Evolutionary conservation across 73 alveolate genomes (phyloP).

Genomic region (Tetrahymena elliotti): DNA sequence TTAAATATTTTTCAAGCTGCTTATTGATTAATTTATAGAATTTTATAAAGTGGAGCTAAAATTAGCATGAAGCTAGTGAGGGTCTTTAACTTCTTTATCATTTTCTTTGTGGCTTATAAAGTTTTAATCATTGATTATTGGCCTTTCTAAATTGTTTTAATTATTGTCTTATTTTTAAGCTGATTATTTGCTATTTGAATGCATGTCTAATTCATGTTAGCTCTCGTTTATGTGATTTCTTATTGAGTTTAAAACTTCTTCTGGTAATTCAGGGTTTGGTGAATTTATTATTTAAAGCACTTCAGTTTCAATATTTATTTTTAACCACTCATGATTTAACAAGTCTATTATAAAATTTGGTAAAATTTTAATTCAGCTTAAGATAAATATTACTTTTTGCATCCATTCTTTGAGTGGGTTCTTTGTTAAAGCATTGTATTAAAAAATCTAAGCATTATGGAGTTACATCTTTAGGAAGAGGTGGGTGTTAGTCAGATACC

Average conservation of each 20-base stretch:
- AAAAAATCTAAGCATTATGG: conserved; percentile 82
- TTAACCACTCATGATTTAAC: background rate
- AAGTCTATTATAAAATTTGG: conserved; percentile 2
- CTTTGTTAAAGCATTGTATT: conserved; percentile 80
- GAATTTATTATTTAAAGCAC: conserved; percentile 19
- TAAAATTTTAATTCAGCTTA: conserved; percentile 59
- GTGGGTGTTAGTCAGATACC: conserved; percentile 86
- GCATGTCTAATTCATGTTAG: conserved; percentile 1
- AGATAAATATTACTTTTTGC: conserved; percentile 83
- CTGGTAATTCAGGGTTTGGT: conserved; percentile 35
- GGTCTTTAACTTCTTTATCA: conserved; percentile 9
- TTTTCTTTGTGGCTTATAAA: conserved; percentile 11
- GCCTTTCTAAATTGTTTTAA: conserved; percentile 4
- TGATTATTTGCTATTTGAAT: conserved; percentile 6
- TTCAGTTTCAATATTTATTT: background rate
- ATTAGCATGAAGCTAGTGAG: background rate
- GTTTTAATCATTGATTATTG: background rate
- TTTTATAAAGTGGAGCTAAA: background rate
- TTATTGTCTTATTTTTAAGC: background rate
- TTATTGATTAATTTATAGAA: background rate
- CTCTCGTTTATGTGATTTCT: conserved; percentile 40
- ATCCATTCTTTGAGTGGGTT: conserved; percentile 82
- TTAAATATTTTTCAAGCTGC: background rate
- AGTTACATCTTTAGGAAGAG: conserved; percentile 82
- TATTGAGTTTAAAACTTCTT: conserved; percentile 54